These are phyloP conservation scores for Backusella australiensis DNA, from an alignment of 192 early-diverging fungal species.

Conservation along the genomic window DNA sequence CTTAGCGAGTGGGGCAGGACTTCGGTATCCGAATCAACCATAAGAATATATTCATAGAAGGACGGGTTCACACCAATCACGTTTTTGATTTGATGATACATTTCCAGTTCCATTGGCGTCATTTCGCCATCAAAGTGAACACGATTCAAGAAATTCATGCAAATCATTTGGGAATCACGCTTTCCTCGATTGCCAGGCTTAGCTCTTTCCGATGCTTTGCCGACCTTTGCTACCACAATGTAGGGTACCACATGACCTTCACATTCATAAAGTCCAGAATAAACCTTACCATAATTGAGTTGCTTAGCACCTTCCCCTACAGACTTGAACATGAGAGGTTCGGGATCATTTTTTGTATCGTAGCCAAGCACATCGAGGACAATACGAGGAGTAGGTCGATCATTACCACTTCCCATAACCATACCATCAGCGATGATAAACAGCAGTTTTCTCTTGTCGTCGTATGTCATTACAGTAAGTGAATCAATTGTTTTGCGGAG, in stretches of 20 bases:
- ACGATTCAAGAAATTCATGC: conserved; percentile 90
- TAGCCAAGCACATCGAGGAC: conserved; percentile 90
- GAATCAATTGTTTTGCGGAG: conserved; percentile 85
- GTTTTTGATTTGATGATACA: conserved; percentile 96
- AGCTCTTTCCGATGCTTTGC: conserved; percentile 78
- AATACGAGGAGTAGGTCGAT: conserved; percentile 91
- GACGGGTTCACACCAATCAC: conserved; percentile 88
- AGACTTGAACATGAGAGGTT: conserved; percentile 82
- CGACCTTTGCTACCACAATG: conserved; percentile 92
- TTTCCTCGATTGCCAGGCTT: conserved; percentile 97
- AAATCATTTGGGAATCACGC: conserved; percentile 94
- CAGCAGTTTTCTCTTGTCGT: conserved; percentile 86
- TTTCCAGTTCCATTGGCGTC: conserved; percentile 92
- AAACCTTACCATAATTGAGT: conserved; percentile 94
- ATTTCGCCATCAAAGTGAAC: conserved; percentile 91
- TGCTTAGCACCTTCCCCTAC: conserved; percentile 91
- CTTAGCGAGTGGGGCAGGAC: conserved; percentile 84
- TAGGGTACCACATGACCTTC: conserved; percentile 92
- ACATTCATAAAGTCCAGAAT: conserved; percentile 92
- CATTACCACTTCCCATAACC: conserved; percentile 98
- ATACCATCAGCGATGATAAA: conserved; percentile 92
- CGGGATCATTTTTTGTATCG: conserved; percentile 74
- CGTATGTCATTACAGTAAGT: conserved; percentile 73
- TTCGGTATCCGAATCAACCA: conserved; percentile 83
- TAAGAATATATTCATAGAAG: conserved; percentile 76